Evolutionary conservation across 2,329 filamentous ascomycete genomes (phyloP).

Genomic region (Sporothrix mexicana): DNA sequence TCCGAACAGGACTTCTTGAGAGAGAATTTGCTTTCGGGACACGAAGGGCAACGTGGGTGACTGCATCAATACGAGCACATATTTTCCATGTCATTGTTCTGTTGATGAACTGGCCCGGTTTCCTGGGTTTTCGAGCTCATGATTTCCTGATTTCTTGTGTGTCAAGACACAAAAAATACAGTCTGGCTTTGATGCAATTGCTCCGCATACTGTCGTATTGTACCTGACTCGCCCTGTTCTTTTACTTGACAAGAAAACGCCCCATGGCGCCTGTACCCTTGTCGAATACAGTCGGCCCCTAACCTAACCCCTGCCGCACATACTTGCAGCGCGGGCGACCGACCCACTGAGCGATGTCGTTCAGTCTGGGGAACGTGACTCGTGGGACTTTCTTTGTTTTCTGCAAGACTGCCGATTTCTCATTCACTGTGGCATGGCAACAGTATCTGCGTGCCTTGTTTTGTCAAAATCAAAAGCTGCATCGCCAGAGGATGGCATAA

Average conservation of each 20-base stretch:
- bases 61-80: slow-evolving; percentile 7
- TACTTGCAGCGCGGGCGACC: not conserved
- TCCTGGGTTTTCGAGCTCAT: too few relatives aligned
- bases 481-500: not conserved
- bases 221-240: slow-evolving; percentile 1
- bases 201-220: slow-evolving; percentile 7
- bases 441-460: slow-evolving; percentile 22
- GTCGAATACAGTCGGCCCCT: not conserved
- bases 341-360: slow-evolving; percentile 1
- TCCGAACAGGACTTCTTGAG: not conserved
- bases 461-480: not conserved
- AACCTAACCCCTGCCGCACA: slow-evolving; percentile 19
- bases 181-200: not conserved
- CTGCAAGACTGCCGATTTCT: not conserved
- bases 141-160: too few relatives aligned
- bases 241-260: too few relatives aligned
- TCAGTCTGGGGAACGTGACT: slow-evolving; percentile 9
- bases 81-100: not conserved
- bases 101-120: too few relatives aligned
- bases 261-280: slow-evolving; percentile 20
- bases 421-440: slow-evolving; percentile 1
- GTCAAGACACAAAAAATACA: too few relatives aligned
- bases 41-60: not conserved
- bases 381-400: not conserved
- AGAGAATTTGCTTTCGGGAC: not conserved